Percentiles rank a stretch among this genome's conserved stretches.
Conservation (phyloP, 2,329 filamentous ascomycete genomes). For the Graphium sp. region DNA sequence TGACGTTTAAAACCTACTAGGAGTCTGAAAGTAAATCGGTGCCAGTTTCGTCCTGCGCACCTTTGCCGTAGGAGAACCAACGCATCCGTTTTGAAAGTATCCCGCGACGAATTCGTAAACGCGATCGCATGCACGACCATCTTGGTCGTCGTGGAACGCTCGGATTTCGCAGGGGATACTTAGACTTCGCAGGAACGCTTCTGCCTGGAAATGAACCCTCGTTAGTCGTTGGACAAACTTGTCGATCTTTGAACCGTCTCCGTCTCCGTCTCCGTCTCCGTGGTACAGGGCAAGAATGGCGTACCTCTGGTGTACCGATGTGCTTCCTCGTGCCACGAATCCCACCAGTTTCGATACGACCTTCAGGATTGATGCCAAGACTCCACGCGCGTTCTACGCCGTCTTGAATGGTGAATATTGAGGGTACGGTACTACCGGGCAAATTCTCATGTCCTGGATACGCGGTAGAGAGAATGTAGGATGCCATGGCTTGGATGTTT, state of each 20-base stretch:
- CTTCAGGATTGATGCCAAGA: slow-evolving; percentile 58
- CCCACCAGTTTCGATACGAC: slow-evolving; percentile 68
- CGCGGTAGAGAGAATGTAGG: too few species aligned
- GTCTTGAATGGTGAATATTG: slow-evolving; percentile 70
- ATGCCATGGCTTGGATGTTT: slow-evolving; percentile 83
- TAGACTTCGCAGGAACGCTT: slow-evolving; percentile 59
- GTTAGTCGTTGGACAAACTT: neutral
- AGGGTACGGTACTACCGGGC: slow-evolving; percentile 46
- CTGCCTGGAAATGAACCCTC: slow-evolving; percentile 32
- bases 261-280: too few species aligned
- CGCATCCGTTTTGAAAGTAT: slow-evolving; percentile 51
- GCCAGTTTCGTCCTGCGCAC: slow-evolving; percentile 58
- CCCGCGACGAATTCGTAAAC: slow-evolving; percentile 38
- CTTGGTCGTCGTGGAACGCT: neutral
- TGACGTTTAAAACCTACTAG: slow-evolving; percentile 37
- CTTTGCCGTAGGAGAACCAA: slow-evolving; percentile 26
- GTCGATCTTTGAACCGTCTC: neutral
- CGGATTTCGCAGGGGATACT: slow-evolving; percentile 39
- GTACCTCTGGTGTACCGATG: slow-evolving; percentile 80
- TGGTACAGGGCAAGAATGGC: slow-evolving; percentile 6
- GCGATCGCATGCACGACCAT: slow-evolving; percentile 2
- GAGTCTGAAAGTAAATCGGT: slow-evolving; percentile 82
- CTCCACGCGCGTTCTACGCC: slow-evolving; percentile 83
- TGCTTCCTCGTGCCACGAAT: slow-evolving; percentile 84
- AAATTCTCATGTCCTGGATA: too few species aligned